Percentiles rank a stretch among this genome's conserved stretches.
Conservation (phyloP, 768 basidiomycete species). For the Pisolithus orientalis region DNA sequence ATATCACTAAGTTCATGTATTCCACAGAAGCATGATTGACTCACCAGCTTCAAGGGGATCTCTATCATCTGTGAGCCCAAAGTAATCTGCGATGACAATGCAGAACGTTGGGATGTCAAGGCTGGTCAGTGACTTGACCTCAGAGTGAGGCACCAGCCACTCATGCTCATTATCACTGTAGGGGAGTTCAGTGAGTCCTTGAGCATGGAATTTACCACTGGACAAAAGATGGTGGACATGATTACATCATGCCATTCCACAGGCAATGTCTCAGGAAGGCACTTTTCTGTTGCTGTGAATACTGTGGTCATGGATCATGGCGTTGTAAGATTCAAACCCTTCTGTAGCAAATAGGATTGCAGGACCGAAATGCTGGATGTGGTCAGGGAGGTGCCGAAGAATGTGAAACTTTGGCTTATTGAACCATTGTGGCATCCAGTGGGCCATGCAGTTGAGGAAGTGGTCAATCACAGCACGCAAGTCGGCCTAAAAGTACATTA, state of each 20-base stretch:
- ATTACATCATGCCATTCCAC: slow-evolving; percentile 20
- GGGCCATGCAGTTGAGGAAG: slow-evolving; percentile 29
- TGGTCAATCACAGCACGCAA: slow-evolving; percentile 27
- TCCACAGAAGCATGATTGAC: no score
- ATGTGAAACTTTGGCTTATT: slow-evolving; percentile 43
- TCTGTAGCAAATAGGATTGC: slow-evolving; percentile 40
- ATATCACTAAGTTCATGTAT: no score
- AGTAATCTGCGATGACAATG: no score
- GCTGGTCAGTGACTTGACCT: no score
- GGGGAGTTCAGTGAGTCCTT: no score
- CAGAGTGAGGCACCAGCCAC: no score
- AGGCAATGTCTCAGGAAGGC: slow-evolving; percentile 27
- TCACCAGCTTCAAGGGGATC: no score
- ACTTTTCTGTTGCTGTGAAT: slow-evolving; percentile 31
- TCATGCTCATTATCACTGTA: no score
- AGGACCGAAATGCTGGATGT: slow-evolving; percentile 30
- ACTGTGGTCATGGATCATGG: slow-evolving; percentile 26
- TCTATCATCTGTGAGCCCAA: no score
- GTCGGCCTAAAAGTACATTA: slow-evolving; percentile 14
- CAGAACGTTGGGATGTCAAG: no score
- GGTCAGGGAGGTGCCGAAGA: slow-evolving; percentile 29
- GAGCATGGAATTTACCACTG: slow-evolving; percentile 8
- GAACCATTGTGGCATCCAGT: slow-evolving; percentile 29
- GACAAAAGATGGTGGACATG: slow-evolving; percentile 21
- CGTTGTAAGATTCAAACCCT: slow-evolving; percentile 36